Conservation (phyloP, 495 filamentous ascomycete species). For the Hypoxylon trugodes region DNA sequence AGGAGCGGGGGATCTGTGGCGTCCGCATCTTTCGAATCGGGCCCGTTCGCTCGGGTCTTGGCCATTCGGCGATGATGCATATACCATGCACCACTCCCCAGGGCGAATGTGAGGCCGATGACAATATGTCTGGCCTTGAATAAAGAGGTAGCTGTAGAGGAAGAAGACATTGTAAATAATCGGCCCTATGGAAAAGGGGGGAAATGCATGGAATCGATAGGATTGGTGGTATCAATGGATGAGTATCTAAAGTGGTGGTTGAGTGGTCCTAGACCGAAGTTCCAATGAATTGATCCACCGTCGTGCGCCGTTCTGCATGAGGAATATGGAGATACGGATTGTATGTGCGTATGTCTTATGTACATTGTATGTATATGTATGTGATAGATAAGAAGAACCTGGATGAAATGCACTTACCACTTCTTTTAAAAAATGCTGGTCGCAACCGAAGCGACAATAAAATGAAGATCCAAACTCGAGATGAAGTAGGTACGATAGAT, state of each 20-base stretch:
- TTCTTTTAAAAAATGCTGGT: neutral
- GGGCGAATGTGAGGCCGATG: slow-evolving; percentile 34
- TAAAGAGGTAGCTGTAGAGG: slow-evolving; percentile 21
- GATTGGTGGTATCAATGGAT: neutral
- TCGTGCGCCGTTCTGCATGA: slow-evolving; percentile 3
- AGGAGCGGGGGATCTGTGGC: slow-evolving; percentile 77
- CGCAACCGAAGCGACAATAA: slow-evolving; percentile 6
- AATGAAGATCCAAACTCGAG: neutral
- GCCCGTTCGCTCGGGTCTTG: slow-evolving; percentile 35
- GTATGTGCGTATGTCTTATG: too few species aligned
- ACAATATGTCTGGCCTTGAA: slow-evolving; percentile 24
- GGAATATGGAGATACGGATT: neutral
- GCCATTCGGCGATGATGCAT: slow-evolving; percentile 41
- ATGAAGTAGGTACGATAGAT: neutral
- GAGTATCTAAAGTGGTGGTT: slow-evolving; percentile 10
- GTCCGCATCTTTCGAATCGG: slow-evolving; percentile 45
- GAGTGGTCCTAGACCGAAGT: slow-evolving; percentile 10
- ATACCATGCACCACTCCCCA: slow-evolving; percentile 39
- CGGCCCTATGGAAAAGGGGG: neutral
- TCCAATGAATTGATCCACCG: slow-evolving; percentile 6
- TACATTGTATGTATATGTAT: too few species aligned
- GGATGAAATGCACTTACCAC: slow-evolving; percentile 33
- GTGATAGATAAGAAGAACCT: slow-evolving; percentile 7
- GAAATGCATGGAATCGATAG: neutral
- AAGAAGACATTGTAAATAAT: slow-evolving; percentile 39